Conservation (phyloP, 1,284 basidiomycete species). For the Apiotrichum brassicae region DNA sequence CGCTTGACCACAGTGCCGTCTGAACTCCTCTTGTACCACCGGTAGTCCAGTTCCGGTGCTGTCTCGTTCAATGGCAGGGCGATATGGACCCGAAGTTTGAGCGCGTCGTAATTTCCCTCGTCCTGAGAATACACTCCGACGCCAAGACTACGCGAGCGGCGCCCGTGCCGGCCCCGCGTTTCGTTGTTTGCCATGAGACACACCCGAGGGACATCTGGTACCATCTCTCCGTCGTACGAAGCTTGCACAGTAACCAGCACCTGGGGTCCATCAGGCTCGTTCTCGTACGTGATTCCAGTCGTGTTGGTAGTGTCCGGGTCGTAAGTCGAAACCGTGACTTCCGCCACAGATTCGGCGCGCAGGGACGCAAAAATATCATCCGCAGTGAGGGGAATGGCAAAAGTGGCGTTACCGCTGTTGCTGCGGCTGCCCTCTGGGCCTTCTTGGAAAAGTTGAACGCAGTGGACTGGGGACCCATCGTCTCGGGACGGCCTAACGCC, state of each 20-base stretch:
- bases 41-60: too few species aligned
- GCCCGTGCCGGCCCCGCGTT: neutral
- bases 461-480: neutral
- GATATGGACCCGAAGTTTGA: conserved; percentile 16
- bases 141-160: conserved; percentile 2
- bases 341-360: conserved; percentile 9
- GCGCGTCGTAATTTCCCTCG: neutral
- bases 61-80: conserved; percentile 6
- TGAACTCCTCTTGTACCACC: too few species aligned
- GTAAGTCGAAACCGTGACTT: conserved; percentile 2
- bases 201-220: conserved; percentile 9
- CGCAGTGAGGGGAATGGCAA: conserved; percentile 7
- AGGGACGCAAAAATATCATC: conserved; percentile 12
- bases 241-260: conserved; percentile 10
- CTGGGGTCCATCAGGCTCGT: neutral
- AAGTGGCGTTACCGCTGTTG: conserved; percentile 11
- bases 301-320: neutral
- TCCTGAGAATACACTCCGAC: conserved; percentile 12
- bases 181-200: conserved; percentile 11
- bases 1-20: neutral
- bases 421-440: neutral
- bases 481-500: too few species aligned
- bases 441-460: neutral
- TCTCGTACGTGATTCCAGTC: neutral
- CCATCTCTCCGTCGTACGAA: conserved; percentile 9